Evolutionary conservation across 148 eudicot genomes (phyloP).

Genomic region (Camellia sinensis): DNA sequence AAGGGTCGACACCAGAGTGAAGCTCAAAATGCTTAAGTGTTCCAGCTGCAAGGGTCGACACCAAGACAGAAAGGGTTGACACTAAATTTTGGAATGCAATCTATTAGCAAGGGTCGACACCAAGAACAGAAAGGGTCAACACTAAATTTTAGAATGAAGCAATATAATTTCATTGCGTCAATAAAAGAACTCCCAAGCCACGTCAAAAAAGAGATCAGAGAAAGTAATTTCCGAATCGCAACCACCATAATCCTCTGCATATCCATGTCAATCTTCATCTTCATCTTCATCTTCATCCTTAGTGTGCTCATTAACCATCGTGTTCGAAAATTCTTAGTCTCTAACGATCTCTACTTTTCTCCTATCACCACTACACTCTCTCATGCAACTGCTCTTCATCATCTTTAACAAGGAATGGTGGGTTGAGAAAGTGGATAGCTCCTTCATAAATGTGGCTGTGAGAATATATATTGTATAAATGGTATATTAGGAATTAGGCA

Average conservation of each 20-base stretch:
- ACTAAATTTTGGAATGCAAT: no score
- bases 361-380: not conserved
- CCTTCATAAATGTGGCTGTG: conserved; percentile 40
- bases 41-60: no score
- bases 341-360: conserved; percentile 15
- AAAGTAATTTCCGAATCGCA: conserved; percentile 41
- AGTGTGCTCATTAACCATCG: conserved; percentile 47
- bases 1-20: no score
- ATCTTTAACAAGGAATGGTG: not conserved
- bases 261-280: conserved; percentile 19
- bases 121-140: no score
- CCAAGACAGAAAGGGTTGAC: no score
- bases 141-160: not conserved
- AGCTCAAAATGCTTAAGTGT: no score
- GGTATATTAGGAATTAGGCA: no score
- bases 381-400: conserved; percentile 16
- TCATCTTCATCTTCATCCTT: conserved; percentile 40
- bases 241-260: conserved; percentile 52
- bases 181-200: conserved; percentile 23
- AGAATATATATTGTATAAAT: no score
- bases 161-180: conserved; percentile 5
- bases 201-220: conserved; percentile 26
- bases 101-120: no score
- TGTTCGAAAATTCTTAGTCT: conserved; percentile 33
- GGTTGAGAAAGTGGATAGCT: conserved; percentile 20